These are phyloP conservation scores for Pseudogymnoascus sp. DNA, from an alignment of 2,329 filamentous ascomycete genomes.

Conservation along the genomic window DNA sequence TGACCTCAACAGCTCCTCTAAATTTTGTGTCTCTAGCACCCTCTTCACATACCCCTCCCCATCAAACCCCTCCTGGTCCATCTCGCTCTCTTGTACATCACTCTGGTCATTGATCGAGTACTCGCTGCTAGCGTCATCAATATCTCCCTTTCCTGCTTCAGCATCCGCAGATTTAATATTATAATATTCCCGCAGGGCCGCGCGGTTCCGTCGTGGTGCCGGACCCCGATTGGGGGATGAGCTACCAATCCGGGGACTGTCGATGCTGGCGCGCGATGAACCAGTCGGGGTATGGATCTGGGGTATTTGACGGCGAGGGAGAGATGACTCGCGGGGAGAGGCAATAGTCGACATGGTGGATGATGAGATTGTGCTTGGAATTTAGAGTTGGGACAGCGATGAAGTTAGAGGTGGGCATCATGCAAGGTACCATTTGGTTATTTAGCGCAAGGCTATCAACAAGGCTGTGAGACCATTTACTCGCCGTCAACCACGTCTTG, in stretches of 20 bases:
- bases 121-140: slow-evolving; percentile 25
- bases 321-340: slow-evolving; percentile 49
- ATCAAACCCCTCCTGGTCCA: slow-evolving; percentile 67
- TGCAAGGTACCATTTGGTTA: slow-evolving; percentile 11
- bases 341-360: slow-evolving; percentile 55
- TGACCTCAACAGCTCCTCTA: slow-evolving; percentile 60
- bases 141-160: slow-evolving; percentile 27
- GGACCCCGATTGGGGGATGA: slow-evolving; percentile 41
- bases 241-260: slow-evolving; percentile 38
- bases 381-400: background rate
- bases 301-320: slow-evolving; percentile 48
- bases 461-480: slow-evolving; percentile 16
- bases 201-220: slow-evolving; percentile 50
- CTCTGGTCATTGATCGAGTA: slow-evolving; percentile 32
- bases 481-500: background rate
- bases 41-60: slow-evolving; percentile 57
- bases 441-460: slow-evolving; percentile 18
- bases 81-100: slow-evolving; percentile 57
- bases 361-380: background rate
- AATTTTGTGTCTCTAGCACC: slow-evolving; percentile 50
- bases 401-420: slow-evolving; percentile 13
- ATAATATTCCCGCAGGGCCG: slow-evolving; percentile 89
- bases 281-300: slow-evolving; percentile 59
- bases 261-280: slow-evolving; percentile 66
- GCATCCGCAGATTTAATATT: slow-evolving; percentile 51